phyloP scores from a whole-genome alignment of 31 red algal species.

The Odonthalia washingtoniensis region DNA sequence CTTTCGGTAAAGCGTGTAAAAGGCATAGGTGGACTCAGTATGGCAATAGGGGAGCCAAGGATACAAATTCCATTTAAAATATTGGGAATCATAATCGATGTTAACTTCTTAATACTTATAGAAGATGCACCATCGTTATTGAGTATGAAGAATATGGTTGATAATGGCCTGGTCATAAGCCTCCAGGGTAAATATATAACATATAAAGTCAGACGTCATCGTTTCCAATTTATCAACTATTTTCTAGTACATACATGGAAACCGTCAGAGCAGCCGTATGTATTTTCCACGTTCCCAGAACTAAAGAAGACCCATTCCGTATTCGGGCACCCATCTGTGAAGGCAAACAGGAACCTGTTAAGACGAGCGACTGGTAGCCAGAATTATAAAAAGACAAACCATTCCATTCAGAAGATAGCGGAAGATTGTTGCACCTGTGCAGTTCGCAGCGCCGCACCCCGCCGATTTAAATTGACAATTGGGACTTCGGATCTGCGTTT shows the following conservation, averaged over 20 bases:
- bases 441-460: background rate
- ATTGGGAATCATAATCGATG: background rate
- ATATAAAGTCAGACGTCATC: background rate
- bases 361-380: background rate
- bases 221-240: background rate
- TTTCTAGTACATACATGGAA: background rate
- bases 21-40: no score
- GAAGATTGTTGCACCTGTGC: background rate
- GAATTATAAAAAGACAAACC: background rate
- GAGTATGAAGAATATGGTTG: no score
- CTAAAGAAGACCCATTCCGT: background rate
- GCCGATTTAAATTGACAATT: background rate
- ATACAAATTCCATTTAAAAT: no score
- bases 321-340: background rate
- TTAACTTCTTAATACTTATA: background rate
- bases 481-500: conserved; percentile 1
- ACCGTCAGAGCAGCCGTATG: background rate
- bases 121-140: background rate
- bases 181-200: background rate
- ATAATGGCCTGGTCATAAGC: background rate
- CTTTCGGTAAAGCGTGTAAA: no score
- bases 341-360: background rate
- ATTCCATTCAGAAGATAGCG: background rate
- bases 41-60: no score
- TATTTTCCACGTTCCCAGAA: background rate